Evolutionary conservation across 257 asterid genomes (phyloP).

Genomic region (Paraleonurus japonicus): DNA sequence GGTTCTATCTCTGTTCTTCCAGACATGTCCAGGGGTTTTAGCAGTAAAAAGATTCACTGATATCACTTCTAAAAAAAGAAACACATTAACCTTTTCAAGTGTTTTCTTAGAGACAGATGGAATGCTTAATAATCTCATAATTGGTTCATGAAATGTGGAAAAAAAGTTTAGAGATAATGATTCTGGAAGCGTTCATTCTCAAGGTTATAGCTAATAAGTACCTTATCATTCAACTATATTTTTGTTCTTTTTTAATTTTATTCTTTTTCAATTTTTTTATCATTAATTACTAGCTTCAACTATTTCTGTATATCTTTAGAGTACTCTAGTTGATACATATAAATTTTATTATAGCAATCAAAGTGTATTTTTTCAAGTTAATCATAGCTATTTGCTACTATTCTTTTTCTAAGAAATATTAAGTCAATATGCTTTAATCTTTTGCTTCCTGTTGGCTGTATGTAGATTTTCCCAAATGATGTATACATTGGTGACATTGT

Average conservation of each 20-base stretch:
- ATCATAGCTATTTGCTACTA: not conserved
- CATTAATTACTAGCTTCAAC: not conserved
- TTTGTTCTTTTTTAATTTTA: constrained; percentile 2
- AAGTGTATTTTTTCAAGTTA: not conserved
- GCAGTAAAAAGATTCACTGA: not conserved
- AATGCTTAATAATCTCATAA: constrained; percentile 1
- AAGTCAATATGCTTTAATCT: not conserved
- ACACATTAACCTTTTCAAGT: not conserved
- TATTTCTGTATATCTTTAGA: constrained; percentile 1
- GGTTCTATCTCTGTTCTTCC: not conserved
- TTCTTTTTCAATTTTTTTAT: not conserved
- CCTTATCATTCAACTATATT: not conserved
- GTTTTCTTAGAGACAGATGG: constrained; percentile 8
- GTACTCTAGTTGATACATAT: not conserved
- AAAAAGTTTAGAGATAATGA: not conserved
- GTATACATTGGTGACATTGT: constrained; percentile 64
- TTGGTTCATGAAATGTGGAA: not conserved
- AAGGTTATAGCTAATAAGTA: not conserved
- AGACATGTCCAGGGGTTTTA: not conserved
- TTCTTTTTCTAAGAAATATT: not conserved
- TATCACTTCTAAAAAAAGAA: not conserved
- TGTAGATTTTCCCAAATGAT: constrained; percentile 87
- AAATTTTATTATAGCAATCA: not conserved
- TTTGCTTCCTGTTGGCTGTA: constrained; percentile 21
- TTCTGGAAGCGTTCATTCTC: not conserved